Evolutionary conservation across 2,329 filamentous ascomycete genomes (phyloP), one percentile per base, ranked within the genome.

Genomic region (Ceratocystis ficicola): DNA sequence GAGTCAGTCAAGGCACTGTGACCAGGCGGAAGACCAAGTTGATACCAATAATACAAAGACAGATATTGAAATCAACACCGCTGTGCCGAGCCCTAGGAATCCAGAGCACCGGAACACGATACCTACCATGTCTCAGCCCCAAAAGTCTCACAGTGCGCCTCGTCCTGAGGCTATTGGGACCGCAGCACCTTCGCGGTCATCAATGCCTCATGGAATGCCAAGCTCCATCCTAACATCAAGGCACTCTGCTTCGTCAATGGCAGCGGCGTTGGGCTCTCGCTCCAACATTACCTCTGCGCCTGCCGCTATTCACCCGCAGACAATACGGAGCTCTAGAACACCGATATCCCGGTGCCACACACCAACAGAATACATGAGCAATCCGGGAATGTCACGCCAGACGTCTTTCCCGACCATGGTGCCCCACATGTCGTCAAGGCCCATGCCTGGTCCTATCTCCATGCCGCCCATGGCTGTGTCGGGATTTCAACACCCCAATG

Each of bases 21-120:
- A 6, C 30, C 55, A 32, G 17, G n/a, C 55, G 15, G 25, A 36
- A 36, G 55, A 36, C 55, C 55, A 36, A 25, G 17, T 20, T 59
- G 55, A 59, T 1, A 17, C 30, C 25, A 36, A 59, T 20, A 25
- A 17, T 36, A n/a, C 55, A 17, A 59, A 59, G 30, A 36, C 8
- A 20, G n/a, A 25, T 17, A 5, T 59, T 30, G 17, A 59, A 32
- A 36, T 36, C n/a, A 30, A 59, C 55, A 59, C 55, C n/a, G 10
- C 12, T 36, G 5, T 59, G 55, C 28, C 55, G 4, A 59, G 8
- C n/a, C 4, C n/a, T 28, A 59, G 55, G n/a, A 59, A 59, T 59
- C 28, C 55, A 36, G 55, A 59, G 17, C 55, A 59, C 32, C 55
- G 55, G 3, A 59, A 59, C 55, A 59, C 55, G 6, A 59, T 59